phyloP scores from a whole-genome alignment of 164 flowering plant genomes.

The Vitis amurensis region DNA sequence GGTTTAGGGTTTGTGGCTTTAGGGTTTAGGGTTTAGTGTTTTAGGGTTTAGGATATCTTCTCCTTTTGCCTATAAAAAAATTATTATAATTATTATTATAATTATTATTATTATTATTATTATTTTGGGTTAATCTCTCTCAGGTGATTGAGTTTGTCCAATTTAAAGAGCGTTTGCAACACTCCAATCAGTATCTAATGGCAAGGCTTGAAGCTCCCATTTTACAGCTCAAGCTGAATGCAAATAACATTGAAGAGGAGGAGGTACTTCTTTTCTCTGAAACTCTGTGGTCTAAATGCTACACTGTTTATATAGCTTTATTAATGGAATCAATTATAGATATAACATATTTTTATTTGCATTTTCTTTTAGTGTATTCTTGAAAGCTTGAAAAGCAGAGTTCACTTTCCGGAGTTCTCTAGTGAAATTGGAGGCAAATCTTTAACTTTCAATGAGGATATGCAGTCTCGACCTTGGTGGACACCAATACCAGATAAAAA shows the following conservation, averaged over 20 bases:
- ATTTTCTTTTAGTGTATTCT: conserved; percentile 51
- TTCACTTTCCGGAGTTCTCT: conserved; percentile 59
- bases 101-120: not conserved
- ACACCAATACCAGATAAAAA: conserved; percentile 73
- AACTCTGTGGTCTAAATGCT: not conserved
- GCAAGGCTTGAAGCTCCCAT: conserved; percentile 70
- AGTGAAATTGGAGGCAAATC: conserved; percentile 55
- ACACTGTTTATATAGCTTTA: not conserved
- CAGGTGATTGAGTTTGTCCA: conserved; percentile 95
- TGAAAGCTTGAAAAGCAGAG: conserved; percentile 53
- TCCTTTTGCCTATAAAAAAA: not conserved
- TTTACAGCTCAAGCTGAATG: conserved; percentile 74
- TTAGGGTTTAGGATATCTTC: too few species aligned
- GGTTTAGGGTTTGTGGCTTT: too few species aligned
- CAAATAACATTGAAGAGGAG: conserved; percentile 66
- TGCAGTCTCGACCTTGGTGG: conserved; percentile 93
- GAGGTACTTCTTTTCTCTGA: conserved; percentile 49
- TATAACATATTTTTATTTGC: not conserved
- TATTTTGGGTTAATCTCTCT: conserved; percentile 8
- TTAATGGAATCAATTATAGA: not conserved
- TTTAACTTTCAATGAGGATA: conserved; percentile 88
- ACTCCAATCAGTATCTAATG: conserved; percentile 68
- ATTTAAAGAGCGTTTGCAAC: conserved; percentile 74
- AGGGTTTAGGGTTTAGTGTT: too few species aligned
- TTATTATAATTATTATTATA: too few species aligned